Conservation (phyloP, 2,329 filamentous ascomycete genomes). For the Exophiala sideris region DNA sequence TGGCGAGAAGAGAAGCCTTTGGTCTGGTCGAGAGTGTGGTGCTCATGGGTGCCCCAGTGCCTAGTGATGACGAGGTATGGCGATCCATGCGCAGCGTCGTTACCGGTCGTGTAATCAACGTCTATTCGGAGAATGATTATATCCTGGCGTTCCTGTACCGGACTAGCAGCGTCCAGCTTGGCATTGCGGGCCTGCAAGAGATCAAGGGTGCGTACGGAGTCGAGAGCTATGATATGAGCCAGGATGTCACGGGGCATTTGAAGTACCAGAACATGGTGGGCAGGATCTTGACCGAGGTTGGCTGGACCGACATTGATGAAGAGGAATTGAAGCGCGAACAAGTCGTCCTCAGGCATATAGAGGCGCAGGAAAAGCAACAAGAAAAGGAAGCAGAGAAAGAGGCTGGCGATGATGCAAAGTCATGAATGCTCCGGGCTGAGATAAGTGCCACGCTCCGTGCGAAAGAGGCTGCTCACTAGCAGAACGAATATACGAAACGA, state of each 20-base stretch:
- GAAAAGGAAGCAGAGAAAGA: slow-evolving; percentile 28
- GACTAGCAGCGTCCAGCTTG: slow-evolving; percentile 68
- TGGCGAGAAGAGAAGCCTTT: slow-evolving; percentile 71
- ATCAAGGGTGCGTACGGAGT: slow-evolving; percentile 65
- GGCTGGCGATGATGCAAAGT: background rate
- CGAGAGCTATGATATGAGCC: slow-evolving; percentile 53
- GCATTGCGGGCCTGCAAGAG: slow-evolving; percentile 71
- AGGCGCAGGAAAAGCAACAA: slow-evolving; percentile 33
- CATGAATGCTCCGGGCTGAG: no score
- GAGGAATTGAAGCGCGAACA: slow-evolving; percentile 47
- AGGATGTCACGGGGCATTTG: slow-evolving; percentile 50
- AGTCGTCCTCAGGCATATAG: slow-evolving; percentile 42
- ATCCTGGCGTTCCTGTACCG: slow-evolving; percentile 79
- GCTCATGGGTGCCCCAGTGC: slow-evolving; percentile 69
- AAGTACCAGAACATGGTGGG: slow-evolving; percentile 52
- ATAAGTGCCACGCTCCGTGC: no score
- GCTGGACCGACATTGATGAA: slow-evolving; percentile 51
- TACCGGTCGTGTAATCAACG: slow-evolving; percentile 71
- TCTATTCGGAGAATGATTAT: slow-evolving; percentile 76
- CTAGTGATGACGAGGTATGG: slow-evolving; percentile 66
- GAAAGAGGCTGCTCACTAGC: no score
- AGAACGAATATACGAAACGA: no score
- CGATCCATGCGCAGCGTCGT: slow-evolving; percentile 67
- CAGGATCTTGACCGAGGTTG: slow-evolving; percentile 50
- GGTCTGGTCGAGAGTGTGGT: slow-evolving; percentile 74